A percentile compares a stretch with the other conserved stretches of the same genome.
phyloP scores from a whole-genome alignment of 2,329 filamentous ascomycete species.

The Podosphaera fusca region DNA sequence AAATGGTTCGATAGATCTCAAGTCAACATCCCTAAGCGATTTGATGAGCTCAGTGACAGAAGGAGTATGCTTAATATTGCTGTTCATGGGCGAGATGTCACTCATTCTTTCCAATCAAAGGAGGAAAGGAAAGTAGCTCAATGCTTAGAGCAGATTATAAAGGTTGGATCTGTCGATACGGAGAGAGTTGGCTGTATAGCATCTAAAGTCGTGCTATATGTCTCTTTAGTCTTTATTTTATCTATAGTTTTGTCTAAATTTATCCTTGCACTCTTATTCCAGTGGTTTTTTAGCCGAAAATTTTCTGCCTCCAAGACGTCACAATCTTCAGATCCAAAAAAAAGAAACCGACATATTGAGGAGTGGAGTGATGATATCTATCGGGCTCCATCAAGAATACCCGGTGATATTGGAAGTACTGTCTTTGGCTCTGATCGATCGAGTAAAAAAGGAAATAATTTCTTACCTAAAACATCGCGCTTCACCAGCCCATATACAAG shows the following conservation, averaged over 20 bases:
- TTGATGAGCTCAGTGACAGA: conserved; percentile 56
- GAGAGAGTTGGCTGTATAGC: conserved; percentile 94
- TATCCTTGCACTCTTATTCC: conserved; percentile 68
- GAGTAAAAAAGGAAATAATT: conserved; percentile 61
- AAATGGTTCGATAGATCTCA: conserved; percentile 73
- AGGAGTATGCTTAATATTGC: conserved; percentile 32
- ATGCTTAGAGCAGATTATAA: conserved; percentile 84
- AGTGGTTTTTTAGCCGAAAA: conserved; percentile 81
- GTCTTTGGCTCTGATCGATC: conserved; percentile 39
- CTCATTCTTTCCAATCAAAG: conserved; percentile 59
- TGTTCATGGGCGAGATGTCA: conserved; percentile 69
- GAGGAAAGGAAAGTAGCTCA: conserved; percentile 61
- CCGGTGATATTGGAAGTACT: conserved; percentile 47
- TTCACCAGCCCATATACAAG: conserved; percentile 79
- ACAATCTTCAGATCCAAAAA: conserved; percentile 56
- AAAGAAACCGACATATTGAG: conserved; percentile 81
- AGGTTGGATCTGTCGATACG: conserved; percentile 86
- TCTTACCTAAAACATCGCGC: conserved; percentile 79
- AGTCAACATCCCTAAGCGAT: conserved; percentile 51
- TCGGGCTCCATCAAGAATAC: conserved; percentile 60
- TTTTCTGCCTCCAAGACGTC: conserved; percentile 75
- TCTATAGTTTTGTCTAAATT: conserved; percentile 75
- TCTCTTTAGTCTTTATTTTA: conserved; percentile 77
- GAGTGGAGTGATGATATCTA: conserved; percentile 98
- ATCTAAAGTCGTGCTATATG: conserved; percentile 87